A percentile compares a stretch with the other conserved stretches of the same genome.
Evolutionary conservation across 73 alveolate genomes (phyloP).

Genomic region (Symbiodinium pilosum): DNA sequence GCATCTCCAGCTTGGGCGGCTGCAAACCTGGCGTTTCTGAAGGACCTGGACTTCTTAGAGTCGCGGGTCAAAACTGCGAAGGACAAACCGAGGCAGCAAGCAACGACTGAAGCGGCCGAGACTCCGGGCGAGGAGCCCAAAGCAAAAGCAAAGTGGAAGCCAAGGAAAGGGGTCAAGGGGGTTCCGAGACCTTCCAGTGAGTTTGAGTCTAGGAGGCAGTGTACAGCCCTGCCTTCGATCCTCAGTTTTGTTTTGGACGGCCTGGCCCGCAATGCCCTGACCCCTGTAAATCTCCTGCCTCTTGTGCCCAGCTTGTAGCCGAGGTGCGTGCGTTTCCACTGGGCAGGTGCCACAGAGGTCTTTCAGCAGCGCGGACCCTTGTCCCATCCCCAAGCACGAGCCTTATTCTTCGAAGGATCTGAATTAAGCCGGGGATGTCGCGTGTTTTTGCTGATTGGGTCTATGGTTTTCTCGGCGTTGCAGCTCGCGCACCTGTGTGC

Average conservation of each 20-base stretch:
- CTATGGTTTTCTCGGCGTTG: not conserved
- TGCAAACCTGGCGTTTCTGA: not conserved
- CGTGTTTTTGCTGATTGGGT: not conserved
- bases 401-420: too few species aligned
- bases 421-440: not conserved
- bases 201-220: too few species aligned
- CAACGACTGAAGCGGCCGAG: not conserved
- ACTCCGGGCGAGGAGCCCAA: not conserved
- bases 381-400: too few species aligned
- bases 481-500: not conserved
- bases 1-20: not conserved
- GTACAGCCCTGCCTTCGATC: too few species aligned
- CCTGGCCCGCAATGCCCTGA: too few species aligned
- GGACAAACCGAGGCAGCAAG: too few species aligned
- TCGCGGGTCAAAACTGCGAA: not conserved
- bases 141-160: not conserved
- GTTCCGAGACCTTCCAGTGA: too few species aligned
- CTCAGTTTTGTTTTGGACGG: too few species aligned
- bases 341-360: not conserved
- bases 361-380: too few species aligned
- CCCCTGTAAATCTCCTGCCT: not conserved
- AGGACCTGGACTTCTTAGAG: constrained; percentile 23
- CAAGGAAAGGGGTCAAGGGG: not conserved
- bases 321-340: not conserved
- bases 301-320: not conserved